Evolutionary conservation across 805 yeast species (phyloP).

Genomic region (Wickerhamiella azyma): DNA sequence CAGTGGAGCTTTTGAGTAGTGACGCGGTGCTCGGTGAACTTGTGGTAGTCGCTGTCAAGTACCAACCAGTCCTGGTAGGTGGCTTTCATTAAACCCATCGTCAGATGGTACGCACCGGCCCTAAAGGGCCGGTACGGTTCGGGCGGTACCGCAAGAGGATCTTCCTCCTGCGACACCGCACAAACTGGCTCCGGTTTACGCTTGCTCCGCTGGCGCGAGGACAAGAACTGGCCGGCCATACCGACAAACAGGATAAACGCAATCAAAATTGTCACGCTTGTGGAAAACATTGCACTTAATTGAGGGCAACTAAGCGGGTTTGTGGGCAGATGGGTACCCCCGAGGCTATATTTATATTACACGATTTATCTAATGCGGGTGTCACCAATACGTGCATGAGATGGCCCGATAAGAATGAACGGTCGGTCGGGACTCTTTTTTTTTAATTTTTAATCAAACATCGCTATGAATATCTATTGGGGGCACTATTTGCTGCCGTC

Average conservation of each 20-base stretch:
- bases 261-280: conserved; percentile 1
- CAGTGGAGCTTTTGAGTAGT: neutral
- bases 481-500: too few relatives aligned
- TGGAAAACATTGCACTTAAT: neutral
- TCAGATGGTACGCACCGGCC: conserved; percentile 38
- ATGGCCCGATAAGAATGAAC: too few relatives aligned
- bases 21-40: conserved; percentile 31
- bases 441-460: too few relatives aligned
- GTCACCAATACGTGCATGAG: too few relatives aligned
- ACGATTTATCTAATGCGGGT: neutral
- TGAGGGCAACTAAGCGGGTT: neutral
- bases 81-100: conserved; percentile 44
- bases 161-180: conserved; percentile 3
- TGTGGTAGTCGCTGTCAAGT: conserved; percentile 46
- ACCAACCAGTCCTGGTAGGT: conserved; percentile 43
- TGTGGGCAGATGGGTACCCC: neutral
- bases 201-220: neutral
- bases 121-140: conserved; percentile 43
- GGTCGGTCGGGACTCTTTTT: too few relatives aligned
- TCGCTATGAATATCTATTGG: too few relatives aligned
- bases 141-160: conserved; percentile 1
- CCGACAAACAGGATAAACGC: conserved; percentile 4
- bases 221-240: conserved; percentile 1
- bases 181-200: conserved; percentile 2
- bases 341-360: neutral